Evolutionary conservation across 2,329 filamentous ascomycete species (phyloP), one percentile per base, ranked within the genome.

Genomic region (Monilinia vaccinii-corymbosi): DNA sequence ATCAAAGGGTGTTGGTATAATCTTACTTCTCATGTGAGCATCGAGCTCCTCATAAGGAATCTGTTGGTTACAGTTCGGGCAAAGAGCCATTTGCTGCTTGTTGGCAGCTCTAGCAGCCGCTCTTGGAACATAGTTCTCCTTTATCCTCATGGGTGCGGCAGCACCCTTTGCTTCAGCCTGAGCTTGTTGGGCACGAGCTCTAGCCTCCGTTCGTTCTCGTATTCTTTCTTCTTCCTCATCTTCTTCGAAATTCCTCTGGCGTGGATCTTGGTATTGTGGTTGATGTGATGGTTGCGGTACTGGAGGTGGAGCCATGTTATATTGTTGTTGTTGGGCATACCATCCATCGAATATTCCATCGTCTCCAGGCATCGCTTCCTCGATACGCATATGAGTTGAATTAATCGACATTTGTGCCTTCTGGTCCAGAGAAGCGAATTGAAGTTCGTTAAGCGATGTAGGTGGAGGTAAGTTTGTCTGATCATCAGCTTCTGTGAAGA

Each of bases 391-490:
- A 70, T 87, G 87, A 60, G 76, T 75, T 2, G 89, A 84, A 68
- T 84, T 85, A 64, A 97, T 86, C 42, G 91, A 95, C 71, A 94
- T 88, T 74, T 88, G 89, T 60, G 93, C 95, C 75, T 95, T 94
- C 74, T 97, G 91, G 71, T 99, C 94, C 21, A 99, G 81, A 10
- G 92, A 97, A 34, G 92, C 91, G 63, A 92, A 95, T 73, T 97
- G 92, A 21, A 99, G 80, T 69, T 99, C 94, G 64, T 90, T 89
- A 46, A 97, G 84, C 6, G 88, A 91, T 4, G 91, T 94, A 1
- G 94, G 94, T 1, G 92, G 88, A 36, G 93, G 92, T 13, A 99
- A 84, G 64, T 94, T 87, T 42, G 86, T 84, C 64, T 89, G 83
- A 66, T 97, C 92, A 72, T 99, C 94, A 44, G 84, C 82, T 67